Evolutionary conservation across 805 yeast species (phyloP).

Genomic region (Saccharomycopsis sp.): DNA sequence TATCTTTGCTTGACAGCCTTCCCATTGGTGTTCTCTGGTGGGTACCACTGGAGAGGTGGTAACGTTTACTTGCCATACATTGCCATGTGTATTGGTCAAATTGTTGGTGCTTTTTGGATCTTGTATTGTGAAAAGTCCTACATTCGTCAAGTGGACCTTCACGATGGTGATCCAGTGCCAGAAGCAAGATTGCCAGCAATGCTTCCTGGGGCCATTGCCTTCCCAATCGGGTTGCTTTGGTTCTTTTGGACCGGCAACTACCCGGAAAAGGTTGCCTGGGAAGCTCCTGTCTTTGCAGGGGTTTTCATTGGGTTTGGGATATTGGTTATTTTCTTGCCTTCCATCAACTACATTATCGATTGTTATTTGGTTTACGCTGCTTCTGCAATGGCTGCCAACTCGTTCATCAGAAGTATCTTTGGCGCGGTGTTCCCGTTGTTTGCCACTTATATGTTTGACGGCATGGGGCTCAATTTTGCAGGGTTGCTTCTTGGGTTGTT

Average conservation of each 20-base stretch:
- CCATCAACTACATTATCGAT: conserved; percentile 66
- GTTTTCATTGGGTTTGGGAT: conserved; percentile 59
- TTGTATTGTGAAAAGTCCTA: conserved; percentile 46
- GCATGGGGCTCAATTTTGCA: conserved; percentile 71
- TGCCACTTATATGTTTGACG: conserved; percentile 59
- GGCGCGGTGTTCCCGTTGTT: conserved; percentile 70
- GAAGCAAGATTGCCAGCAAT: conserved; percentile 74
- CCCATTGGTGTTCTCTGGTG: conserved; percentile 57
- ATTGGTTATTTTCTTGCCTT: conserved; percentile 56
- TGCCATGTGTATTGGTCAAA: conserved; percentile 60
- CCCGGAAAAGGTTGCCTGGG: conserved; percentile 65
- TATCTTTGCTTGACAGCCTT: conserved; percentile 68
- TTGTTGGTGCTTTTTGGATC: conserved; percentile 48
- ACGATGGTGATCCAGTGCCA: conserved; percentile 57
- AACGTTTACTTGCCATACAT: conserved; percentile 73
- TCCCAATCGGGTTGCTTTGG: conserved; percentile 80
- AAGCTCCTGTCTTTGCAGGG: conserved; percentile 65
- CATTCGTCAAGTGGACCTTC: conserved; percentile 36
- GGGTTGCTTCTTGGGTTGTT: conserved; percentile 62
- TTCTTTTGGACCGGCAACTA: conserved; percentile 82
- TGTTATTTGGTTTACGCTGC: conserved; percentile 65
- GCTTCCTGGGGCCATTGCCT: conserved; percentile 60
- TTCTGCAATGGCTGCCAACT: conserved; percentile 67
- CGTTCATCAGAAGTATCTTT: conserved; percentile 56
- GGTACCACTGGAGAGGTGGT: conserved; percentile 56